Percentiles rank a stretch among this genome's conserved stretches.
Conservation (phyloP, 1,284 basidiomycete genomes). For the Trametes sp. region DNA sequence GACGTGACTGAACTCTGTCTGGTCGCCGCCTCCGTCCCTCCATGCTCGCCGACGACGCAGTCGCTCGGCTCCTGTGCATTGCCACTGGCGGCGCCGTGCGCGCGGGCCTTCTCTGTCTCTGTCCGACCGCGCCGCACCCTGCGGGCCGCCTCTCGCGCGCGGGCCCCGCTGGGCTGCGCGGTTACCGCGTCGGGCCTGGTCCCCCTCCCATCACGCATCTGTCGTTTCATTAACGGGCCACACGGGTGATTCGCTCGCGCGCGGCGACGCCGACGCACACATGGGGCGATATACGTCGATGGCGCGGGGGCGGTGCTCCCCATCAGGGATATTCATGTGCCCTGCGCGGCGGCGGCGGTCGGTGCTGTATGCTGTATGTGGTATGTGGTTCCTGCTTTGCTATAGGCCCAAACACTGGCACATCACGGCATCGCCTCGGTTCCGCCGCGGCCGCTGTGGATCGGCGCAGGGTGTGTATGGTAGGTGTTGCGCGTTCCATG, state of each 20-base stretch:
- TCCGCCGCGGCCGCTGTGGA: constrained; percentile 2
- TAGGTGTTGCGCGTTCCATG: neutral
- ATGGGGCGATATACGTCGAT: constrained; percentile 3
- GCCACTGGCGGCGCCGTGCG: constrained; percentile 2
- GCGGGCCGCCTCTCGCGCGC: constrained; percentile 5
- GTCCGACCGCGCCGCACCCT: neutral
- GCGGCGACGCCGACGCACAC: neutral
- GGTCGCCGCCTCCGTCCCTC: constrained; percentile 1
- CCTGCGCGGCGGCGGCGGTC: neutral
- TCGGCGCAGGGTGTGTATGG: neutral
- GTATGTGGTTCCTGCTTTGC: neutral
- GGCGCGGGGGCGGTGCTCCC: constrained; percentile 13
- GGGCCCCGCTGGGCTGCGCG: constrained; percentile 12
- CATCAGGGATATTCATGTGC: constrained; percentile 15
- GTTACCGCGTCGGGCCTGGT: constrained; percentile 12
- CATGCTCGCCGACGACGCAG: constrained; percentile 1
- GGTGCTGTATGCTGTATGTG: neutral
- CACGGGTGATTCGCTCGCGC: constrained; percentile 12
- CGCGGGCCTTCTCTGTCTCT: neutral
- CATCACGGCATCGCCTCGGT: constrained; percentile 19
- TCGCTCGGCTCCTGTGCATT: neutral
- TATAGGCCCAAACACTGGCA: neutral
- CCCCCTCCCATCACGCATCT: constrained; percentile 22
- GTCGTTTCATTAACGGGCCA: constrained; percentile 20
- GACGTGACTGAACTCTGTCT: constrained; percentile 8